These are phyloP conservation scores for Aureobasidium subglaciale DNA, from an alignment of 2,329 filamentous ascomycete species.

Conservation along the genomic window DNA sequence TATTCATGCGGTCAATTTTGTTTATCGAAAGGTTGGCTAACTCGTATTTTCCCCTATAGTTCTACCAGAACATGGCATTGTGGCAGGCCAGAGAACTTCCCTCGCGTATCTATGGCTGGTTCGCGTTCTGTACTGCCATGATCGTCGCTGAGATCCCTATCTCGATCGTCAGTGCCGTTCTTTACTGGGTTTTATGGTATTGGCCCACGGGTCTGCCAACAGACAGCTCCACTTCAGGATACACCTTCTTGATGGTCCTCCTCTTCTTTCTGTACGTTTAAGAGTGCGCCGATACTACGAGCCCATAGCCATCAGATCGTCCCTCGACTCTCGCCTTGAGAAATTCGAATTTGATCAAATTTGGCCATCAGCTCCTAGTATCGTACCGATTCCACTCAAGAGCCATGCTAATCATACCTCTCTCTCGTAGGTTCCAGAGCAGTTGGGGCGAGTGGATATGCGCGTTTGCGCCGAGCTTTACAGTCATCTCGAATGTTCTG, in stretches of 20 bases:
- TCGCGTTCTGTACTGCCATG: slow-evolving; percentile 68
- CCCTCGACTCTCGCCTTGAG: no score
- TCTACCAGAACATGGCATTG: slow-evolving; percentile 63
- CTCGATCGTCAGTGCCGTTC: slow-evolving; percentile 54
- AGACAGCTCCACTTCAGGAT: slow-evolving; percentile 59
- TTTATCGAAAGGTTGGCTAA: no score
- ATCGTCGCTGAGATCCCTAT: slow-evolving; percentile 66
- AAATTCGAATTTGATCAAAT: no score
- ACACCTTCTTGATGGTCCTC: slow-evolving; percentile 70
- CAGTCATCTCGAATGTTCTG: slow-evolving; percentile 66
- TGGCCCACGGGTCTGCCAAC: slow-evolving; percentile 64
- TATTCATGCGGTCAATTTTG: no score
- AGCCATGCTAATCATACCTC: no score
- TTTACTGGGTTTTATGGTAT: slow-evolving; percentile 74
- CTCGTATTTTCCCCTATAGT: no score
- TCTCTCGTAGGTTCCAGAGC: no score
- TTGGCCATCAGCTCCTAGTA: no score
- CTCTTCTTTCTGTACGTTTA: slow-evolving; percentile 67
- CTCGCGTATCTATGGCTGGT: slow-evolving; percentile 68
- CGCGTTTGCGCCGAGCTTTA: slow-evolving; percentile 72
- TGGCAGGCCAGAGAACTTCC: slow-evolving; percentile 70
- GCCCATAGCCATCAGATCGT: no score
- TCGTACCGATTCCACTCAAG: no score
- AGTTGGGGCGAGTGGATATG: slow-evolving; percentile 85
- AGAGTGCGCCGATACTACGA: no score